These are phyloP conservation scores for Mycena maculata DNA, from an alignment of 768 basidiomycete species.

Conservation along the genomic window DNA sequence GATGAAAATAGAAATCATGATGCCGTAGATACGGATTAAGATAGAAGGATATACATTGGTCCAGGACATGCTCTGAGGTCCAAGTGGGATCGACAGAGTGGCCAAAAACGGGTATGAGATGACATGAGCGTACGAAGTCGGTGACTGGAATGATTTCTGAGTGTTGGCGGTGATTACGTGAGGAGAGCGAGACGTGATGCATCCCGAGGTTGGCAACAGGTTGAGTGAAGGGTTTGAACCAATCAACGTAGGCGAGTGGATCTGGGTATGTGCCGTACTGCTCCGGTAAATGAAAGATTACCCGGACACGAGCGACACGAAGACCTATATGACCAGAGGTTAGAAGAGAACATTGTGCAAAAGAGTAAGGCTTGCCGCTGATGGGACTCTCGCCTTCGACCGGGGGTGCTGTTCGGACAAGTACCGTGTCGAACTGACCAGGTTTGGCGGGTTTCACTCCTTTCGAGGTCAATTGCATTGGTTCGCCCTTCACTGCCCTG, in stretches of 20 bases:
- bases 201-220: no score
- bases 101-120: no score
- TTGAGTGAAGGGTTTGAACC: no score
- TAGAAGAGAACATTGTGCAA: neutral
- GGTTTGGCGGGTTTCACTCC: neutral
- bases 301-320: neutral
- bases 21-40: no score
- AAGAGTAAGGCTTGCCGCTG: neutral
- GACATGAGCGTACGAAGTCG: slow-evolving; percentile 5
- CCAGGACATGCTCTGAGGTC: no score
- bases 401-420: neutral
- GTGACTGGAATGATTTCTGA: no score
- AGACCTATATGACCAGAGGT: neutral
- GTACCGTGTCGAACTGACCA: neutral
- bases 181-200: no score
- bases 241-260: no score
- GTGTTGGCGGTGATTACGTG: no score
- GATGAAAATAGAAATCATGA: no score
- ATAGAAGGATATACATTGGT: no score
- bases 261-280: neutral
- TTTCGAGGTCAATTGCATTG: neutral
- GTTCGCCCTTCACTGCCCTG: neutral
- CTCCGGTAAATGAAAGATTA: neutral
- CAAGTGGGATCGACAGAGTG: no score
- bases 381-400: neutral